These are phyloP conservation scores for Henckelia pumila DNA, from an alignment of 257 asterid species.

Conservation along the genomic window DNA sequence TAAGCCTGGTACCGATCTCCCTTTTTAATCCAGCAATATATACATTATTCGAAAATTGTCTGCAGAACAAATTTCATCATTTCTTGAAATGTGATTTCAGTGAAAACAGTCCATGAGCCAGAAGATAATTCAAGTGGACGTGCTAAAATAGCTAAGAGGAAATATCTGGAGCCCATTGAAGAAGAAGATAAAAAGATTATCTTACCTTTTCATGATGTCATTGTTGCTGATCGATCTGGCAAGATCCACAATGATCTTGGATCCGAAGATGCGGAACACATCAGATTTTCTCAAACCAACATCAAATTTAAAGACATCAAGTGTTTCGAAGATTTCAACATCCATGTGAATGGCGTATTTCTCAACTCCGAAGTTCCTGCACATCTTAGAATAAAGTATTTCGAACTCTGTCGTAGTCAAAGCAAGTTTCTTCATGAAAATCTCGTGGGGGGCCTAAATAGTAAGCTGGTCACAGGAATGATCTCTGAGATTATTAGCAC, in stretches of 20 bases:
- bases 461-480: slow-evolving; percentile 49
- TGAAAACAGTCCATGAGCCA: slow-evolving; percentile 24
- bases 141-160: slow-evolving; percentile 4
- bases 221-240: too few species aligned
- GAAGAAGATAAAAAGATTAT: background rate
- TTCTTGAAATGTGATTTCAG: slow-evolving; percentile 22
- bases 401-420: slow-evolving; percentile 54
- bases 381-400: slow-evolving; percentile 45
- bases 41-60: slow-evolving; percentile 12
- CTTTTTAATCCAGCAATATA: slow-evolving; percentile 3
- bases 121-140: slow-evolving; percentile 26
- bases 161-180: slow-evolving; percentile 18
- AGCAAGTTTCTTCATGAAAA: slow-evolving; percentile 50
- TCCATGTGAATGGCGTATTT: background rate
- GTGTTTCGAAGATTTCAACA: background rate
- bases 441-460: slow-evolving; percentile 50
- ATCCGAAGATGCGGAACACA: background rate
- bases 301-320: background rate
- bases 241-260: background rate
- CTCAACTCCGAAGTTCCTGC: slow-evolving; percentile 49
- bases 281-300: background rate
- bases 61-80: background rate
- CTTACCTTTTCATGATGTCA: too few species aligned
- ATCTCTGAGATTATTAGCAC: slow-evolving; percentile 54
- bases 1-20: slow-evolving; percentile 29